phyloP scores from a whole-genome alignment of 257 asterid genomes.

The Solanum arcanum region DNA sequence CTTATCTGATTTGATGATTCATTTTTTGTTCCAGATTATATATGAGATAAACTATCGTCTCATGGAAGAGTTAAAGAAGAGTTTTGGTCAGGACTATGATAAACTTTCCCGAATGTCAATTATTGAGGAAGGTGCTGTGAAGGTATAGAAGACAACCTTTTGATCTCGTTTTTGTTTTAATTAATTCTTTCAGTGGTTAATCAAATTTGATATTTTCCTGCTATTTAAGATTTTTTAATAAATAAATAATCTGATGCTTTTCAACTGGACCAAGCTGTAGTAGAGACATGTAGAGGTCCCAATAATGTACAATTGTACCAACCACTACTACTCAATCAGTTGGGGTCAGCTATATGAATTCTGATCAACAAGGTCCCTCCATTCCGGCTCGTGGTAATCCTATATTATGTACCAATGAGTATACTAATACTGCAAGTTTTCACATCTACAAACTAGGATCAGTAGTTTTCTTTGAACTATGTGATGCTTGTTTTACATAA shows the following conservation, averaged over 20 bases:
- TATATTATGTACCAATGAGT: background rate
- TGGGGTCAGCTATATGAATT: background rate
- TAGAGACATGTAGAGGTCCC: background rate
- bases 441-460: background rate
- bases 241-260: background rate
- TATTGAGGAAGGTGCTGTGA: conserved; percentile 36
- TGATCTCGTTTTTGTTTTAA: background rate
- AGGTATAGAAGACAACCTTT: conserved; percentile 1
- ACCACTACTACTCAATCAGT: background rate
- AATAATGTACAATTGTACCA: background rate
- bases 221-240: background rate
- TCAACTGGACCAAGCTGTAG: background rate
- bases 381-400: background rate
- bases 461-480: background rate
- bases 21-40: conserved; percentile 20
- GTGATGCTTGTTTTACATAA: background rate
- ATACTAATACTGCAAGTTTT: background rate
- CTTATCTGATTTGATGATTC: background rate
- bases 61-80: conserved; percentile 36
- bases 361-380: background rate
- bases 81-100: conserved; percentile 33
- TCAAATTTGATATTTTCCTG: background rate
- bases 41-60: conserved; percentile 30
- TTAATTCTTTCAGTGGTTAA: background rate
- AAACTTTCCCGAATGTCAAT: conserved; percentile 32